These are phyloP conservation scores for Microsporum ferrugineum DNA, from an alignment of 2,329 filamentous ascomycete species.

Conservation along the genomic window DNA sequence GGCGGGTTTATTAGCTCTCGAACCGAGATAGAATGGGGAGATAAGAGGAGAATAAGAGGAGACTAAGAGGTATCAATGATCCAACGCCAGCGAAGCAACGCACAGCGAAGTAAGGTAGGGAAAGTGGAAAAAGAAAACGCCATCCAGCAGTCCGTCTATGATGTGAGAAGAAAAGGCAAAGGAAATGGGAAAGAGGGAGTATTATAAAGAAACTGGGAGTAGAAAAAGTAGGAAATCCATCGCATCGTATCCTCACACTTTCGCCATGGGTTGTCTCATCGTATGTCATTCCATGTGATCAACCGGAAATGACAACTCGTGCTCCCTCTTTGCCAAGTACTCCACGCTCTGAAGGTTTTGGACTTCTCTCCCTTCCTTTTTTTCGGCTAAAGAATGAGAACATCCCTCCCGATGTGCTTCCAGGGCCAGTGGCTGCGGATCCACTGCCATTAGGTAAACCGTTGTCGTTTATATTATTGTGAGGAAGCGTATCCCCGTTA, in stretches of 20 bases:
- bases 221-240: neutral
- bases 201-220: neutral
- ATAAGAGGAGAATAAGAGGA: neutral
- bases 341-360: constrained; percentile 85
- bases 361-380: constrained; percentile 80
- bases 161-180: neutral
- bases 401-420: constrained; percentile 58
- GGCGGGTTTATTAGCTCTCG: neutral
- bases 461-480: neutral
- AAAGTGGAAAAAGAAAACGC: neutral
- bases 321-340: constrained; percentile 93
- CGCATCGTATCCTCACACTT: neutral
- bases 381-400: constrained; percentile 82
- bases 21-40: neutral
- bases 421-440: constrained; percentile 36
- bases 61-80: neutral
- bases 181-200: neutral
- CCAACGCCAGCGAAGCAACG: neutral
- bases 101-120: neutral
- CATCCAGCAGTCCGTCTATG: neutral
- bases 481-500: constrained; percentile 55
- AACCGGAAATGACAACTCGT: constrained; percentile 57
- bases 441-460: neutral
- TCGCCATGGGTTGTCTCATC: neutral
- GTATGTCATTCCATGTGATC: neutral